Base-by-base conservation (phyloP, 1,139 yeast genomes). In the Kodamaea ohmeri region DNA sequence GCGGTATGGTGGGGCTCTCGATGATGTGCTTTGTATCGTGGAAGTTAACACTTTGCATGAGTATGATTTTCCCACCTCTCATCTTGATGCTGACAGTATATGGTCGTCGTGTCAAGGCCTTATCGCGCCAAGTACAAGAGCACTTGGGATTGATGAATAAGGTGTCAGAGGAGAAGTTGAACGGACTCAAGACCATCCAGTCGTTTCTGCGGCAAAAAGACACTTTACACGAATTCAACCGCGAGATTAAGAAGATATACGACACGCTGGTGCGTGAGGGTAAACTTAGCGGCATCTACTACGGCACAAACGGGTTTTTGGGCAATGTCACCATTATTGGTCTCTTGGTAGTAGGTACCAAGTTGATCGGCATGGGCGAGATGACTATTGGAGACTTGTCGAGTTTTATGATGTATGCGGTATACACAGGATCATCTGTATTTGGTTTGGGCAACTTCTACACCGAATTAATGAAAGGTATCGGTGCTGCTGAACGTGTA, bases 401-500 rank as follows among this genome's bases (percentile, higher is more conserved):
- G 11, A 88, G 96, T 25, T 90, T 87, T 60, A 83, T 90, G 82
- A 79, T 92, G 76, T 90, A 90, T 61, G 92, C 96, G 0, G 90
- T 89, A 29, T 90, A 87, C 56, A 87, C 97, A 2, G 97, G 97
- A 3, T 73, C 83, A 38, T 86, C 97, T 0, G 86, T 90, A 25
- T 86, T 85, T 58, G 97, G 97, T 1, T 61, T 92, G 30, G 92
- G 96, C 1, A 83, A 84, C 44, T 90, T 90, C 57, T 90, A 89
- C 55, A 83, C 96, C 1, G 97, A 92, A 56, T 65, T 90, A 43
- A 90, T 92, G 95, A 92, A 90, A 64, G 97, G 97, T 35, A 83
- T 90, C 6, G 98, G 98, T 44, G 97, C 97, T 0, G 94, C 97
- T 0, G 85, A 95, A 39, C 73, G 98, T 46, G 67, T 92, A 38